Conservation (phyloP, 2,329 filamentous ascomycete genomes). For the Xylaria hypoxylon region DNA sequence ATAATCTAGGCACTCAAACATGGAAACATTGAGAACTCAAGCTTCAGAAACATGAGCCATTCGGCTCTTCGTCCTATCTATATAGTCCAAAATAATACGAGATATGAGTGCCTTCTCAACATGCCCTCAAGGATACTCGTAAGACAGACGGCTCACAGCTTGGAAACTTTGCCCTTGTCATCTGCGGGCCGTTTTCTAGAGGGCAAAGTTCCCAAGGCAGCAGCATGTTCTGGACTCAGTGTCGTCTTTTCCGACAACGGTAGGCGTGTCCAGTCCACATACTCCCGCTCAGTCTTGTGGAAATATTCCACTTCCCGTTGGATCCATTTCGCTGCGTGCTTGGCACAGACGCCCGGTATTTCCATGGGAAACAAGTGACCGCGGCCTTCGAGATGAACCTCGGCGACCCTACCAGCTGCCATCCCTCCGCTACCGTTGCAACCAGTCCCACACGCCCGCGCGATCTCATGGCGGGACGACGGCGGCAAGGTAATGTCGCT, state of each 20-base stretch:
- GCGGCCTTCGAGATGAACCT: constrained; percentile 16
- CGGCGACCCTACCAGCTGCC: constrained; percentile 25
- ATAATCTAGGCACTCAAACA: too few relatives aligned
- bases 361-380: constrained; percentile 27
- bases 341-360: constrained; percentile 8
- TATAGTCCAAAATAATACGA: not conserved
- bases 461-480: not conserved
- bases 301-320: constrained; percentile 14
- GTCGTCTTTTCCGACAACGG: constrained; percentile 18
- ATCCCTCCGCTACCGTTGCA: constrained; percentile 22
- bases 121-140: not conserved
- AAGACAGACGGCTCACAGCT: not conserved
- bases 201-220: constrained; percentile 6
- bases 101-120: not conserved
- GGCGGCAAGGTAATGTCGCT: constrained; percentile 10
- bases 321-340: constrained; percentile 23
- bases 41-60: too few relatives aligned
- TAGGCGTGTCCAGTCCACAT: constrained; percentile 15
- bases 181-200: constrained; percentile 1
- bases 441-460: constrained; percentile 18
- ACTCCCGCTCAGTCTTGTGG: constrained; percentile 14
- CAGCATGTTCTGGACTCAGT: not conserved
- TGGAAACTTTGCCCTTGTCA: constrained; percentile 4
- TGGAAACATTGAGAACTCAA: too few relatives aligned
- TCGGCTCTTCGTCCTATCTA: too few relatives aligned